Evolutionary conservation across 441 rosid species (phyloP), one percentile per base, ranked within the genome.

Genomic region (Omphalea diandra): DNA sequence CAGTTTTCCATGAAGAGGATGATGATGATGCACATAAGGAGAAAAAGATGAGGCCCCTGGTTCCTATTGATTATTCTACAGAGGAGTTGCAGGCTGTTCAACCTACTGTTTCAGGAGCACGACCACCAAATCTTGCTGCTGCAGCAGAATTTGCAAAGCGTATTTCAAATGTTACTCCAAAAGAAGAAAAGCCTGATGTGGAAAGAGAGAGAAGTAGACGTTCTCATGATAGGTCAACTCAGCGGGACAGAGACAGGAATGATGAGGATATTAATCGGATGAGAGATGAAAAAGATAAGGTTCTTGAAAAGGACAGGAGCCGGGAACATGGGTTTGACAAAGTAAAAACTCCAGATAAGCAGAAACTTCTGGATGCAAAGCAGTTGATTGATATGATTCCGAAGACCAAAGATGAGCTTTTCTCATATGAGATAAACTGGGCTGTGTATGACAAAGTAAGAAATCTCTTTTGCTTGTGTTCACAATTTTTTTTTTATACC

Each of bases 101-200:
- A 70, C 79, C 87, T 55, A 50, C 82, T 71, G 83, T 79, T 70
- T 79, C 91, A 65, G 97, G 88, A 64, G 80, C 76, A 63, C 84
- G 85, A 71, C 93, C 92, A 12, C 87, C 97, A 70, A 88, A 87
- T 84, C 81, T 95, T 75, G 94, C 83, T 75, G 91, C 97, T 52
- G 99, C 99, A n/a, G 95, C 96, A 67, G 99, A 93, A 87, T 93
- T 87, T 61, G 98, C 98, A 7, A 95, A 93, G 86, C 90, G 86
- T 26, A 83, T 95, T 74, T 93, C 95, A 27, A 83, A 81, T 84
- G 86, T 72, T 68, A 82, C 83, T 76, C 76, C 87, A 54, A 89
- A 79, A 78, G 98, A 88, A 56, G 98, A 93, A 80, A 90, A 84
- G 53, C 68, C 80, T 75, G 97, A 92, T 67, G 65, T 32, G 32